Evolutionary conservation across 176 grass and related monocot genomes (phyloP).

Genomic region (Canna indica): DNA sequence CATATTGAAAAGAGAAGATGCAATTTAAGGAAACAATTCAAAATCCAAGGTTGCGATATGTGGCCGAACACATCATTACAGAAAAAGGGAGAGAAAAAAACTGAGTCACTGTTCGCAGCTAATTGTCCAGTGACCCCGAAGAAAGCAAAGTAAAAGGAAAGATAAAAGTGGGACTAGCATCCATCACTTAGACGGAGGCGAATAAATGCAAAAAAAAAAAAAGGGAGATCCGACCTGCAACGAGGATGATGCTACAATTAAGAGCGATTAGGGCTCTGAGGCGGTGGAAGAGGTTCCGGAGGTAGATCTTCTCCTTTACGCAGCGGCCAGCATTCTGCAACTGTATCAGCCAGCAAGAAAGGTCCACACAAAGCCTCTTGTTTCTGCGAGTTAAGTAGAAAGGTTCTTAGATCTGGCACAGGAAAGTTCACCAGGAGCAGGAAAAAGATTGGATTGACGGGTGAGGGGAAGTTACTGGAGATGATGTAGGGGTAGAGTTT

Average conservation of each 20-base stretch:
- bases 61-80: too few species aligned
- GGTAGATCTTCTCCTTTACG: conserved; percentile 71
- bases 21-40: too few species aligned
- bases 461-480: conserved; percentile 47
- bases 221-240: conserved; percentile 35
- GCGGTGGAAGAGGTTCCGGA: conserved; percentile 75
- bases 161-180: too few species aligned
- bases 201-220: not conserved
- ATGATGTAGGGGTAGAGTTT: conserved; percentile 82
- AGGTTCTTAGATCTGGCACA: not conserved
- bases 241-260: conserved; percentile 81
- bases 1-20: not conserved
- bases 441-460: not conserved
- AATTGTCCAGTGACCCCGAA: not conserved
- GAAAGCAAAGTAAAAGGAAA: not conserved
- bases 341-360: conserved; percentile 89
- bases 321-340: conserved; percentile 40
- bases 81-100: too few species aligned
- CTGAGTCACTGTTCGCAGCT: not conserved
- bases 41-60: too few species aligned
- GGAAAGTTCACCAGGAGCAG: not conserved
- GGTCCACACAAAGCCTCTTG: conserved; percentile 92
- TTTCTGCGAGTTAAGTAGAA: conserved; percentile 32
- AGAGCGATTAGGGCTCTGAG: conserved; percentile 81
- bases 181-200: too few species aligned